These are phyloP conservation scores for Moniliophthora roreri DNA, from an alignment of 1,284 basidiomycete species.

Conservation along the genomic window DNA sequence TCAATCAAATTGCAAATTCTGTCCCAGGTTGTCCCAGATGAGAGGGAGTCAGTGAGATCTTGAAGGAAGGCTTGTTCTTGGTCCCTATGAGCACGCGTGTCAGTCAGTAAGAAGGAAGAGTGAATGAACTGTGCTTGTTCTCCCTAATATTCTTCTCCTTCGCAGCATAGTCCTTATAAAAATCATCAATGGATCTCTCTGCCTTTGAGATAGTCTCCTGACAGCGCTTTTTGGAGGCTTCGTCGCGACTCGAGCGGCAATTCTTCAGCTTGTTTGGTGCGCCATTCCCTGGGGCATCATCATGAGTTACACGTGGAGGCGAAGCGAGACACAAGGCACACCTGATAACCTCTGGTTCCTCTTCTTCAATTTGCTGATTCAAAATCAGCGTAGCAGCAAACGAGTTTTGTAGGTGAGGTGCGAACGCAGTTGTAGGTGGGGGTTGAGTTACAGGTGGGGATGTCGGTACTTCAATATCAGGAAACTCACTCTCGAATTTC, in stretches of 20 bases:
- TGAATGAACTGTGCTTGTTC: constrained; percentile 90
- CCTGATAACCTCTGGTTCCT: constrained; percentile 90
- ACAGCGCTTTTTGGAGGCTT: constrained; percentile 75
- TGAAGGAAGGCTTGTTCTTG: constrained; percentile 83
- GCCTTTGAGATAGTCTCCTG: constrained; percentile 89
- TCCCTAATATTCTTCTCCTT: constrained; percentile 93
- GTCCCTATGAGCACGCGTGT: constrained; percentile 65
- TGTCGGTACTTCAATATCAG: constrained; percentile 69
- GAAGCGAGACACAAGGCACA: constrained; percentile 39
- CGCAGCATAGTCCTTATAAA: constrained; percentile 92
- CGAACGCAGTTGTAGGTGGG: constrained; percentile 48
- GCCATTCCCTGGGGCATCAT: constrained; percentile 78
- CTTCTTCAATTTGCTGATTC: constrained; percentile 68
- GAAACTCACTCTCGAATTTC: constrained; percentile 90
- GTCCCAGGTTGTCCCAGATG: constrained; percentile 94
- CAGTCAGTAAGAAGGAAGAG: no score
- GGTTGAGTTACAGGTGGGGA: constrained; percentile 24
- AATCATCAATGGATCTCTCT: constrained; percentile 91
- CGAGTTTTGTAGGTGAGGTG: constrained; percentile 72
- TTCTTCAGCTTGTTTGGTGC: constrained; percentile 86
- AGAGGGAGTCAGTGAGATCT: constrained; percentile 73
- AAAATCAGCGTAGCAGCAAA: constrained; percentile 73
- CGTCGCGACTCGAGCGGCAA: constrained; percentile 78
- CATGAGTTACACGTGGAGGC: constrained; percentile 5
- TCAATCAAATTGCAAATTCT: constrained; percentile 88